Base-by-base conservation (phyloP, 2,329 filamentous ascomycete genomes). In the Samsoniella hepiali region DNA sequence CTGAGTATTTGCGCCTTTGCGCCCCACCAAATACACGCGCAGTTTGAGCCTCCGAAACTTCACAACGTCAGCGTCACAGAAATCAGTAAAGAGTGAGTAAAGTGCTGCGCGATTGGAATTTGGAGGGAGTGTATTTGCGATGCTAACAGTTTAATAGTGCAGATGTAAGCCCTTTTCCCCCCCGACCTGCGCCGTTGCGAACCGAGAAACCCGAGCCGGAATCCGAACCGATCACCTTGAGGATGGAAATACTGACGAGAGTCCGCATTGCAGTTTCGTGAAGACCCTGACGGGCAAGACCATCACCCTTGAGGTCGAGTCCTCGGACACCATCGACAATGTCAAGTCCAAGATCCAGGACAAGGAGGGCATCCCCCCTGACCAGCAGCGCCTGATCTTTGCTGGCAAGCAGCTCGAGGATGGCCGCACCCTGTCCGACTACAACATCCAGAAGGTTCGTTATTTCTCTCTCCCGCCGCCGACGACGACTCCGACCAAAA, bases 271-370 rank as follows among this genome's bases (percentile, higher is more conserved):
- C 82, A 96, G 91, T 89, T 98, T 98, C 90, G 94, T 98, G 85
- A 98, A 97, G 90, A 97, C 94, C 88, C 92, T 97, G 78, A 97
- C 94, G 87, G 94, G 95, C 84, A 98, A 98, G 91, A 98, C 94
- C 82, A 97, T 98, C 87, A 98, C 95, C 38, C 54, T 56, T 27
- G 54, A 56, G 54, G 93, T 97, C 80, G 94, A 97, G 89, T 97
- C 93, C 77, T 92, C 88, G 78, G 94, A 98, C 84, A 97, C 94
- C 76, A 98, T 98, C 85, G 94, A 98, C 89, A 98, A 97, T 88
- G 94, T 98, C 83, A 98, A 98, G 90, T 90, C 89, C 85, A 97
- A 97, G 91, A 97, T 98, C 82, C 94, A 97, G 86, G 93, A 97
- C 84, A 97, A 97, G 91, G 94, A 97, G 85, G 94, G 94, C 75